These are phyloP conservation scores for Petasospora fabianii DNA, from an alignment of 1,139 yeast genomes.

Conservation along the genomic window DNA sequence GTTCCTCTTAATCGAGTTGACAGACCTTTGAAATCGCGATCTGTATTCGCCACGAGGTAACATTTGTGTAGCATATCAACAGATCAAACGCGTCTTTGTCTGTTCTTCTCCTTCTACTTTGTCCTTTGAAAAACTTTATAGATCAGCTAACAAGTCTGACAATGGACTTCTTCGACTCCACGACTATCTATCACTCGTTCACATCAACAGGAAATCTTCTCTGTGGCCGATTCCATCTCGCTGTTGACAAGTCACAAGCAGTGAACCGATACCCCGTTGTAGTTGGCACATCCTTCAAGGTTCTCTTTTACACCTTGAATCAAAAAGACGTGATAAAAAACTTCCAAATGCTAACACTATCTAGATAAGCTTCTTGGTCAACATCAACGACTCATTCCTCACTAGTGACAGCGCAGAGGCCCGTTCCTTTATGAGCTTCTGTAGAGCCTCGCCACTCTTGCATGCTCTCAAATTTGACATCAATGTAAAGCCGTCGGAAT, in stretches of 20 bases:
- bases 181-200: background rate
- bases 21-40: no score
- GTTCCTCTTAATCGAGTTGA: no score
- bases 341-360: background rate
- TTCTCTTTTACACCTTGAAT: background rate
- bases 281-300: conserved; percentile 11
- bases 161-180: conserved; percentile 3
- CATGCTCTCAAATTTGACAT: conserved; percentile 4
- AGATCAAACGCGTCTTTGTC: no score
- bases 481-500: conserved; percentile 7
- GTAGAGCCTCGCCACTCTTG: conserved; percentile 5
- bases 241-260: conserved; percentile 3
- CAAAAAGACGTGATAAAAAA: no score
- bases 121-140: no score
- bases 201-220: conserved; percentile 3
- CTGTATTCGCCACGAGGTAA: no score
- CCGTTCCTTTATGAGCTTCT: conserved; percentile 8
- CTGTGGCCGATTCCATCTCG: conserved; percentile 8
- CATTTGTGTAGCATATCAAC: no score
- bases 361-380: conserved; percentile 12
- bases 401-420: conserved; percentile 9
- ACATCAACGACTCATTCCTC: conserved; percentile 12
- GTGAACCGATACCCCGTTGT: conserved; percentile 6
- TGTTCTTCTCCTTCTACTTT: no score
- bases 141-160: no score